Conservation (phyloP, 2,329 filamentous ascomycete genomes). For the Arthrobotrys sphaeroides region DNA sequence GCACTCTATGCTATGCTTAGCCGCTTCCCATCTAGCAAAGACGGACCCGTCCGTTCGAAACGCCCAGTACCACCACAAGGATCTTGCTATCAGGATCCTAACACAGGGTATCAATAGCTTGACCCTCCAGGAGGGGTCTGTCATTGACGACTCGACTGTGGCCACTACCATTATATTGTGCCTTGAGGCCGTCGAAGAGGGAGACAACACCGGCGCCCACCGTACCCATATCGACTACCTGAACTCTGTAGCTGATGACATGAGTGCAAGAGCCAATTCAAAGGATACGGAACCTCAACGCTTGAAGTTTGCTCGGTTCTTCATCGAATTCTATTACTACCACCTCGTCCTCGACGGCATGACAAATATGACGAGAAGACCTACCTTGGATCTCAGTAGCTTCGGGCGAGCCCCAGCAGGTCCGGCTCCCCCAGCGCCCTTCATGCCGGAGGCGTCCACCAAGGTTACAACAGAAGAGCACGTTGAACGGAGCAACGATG, state of each 20-base stretch:
- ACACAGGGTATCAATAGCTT: slow-evolving; percentile 38
- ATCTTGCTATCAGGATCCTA: slow-evolving; percentile 55
- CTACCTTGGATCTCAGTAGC: slow-evolving; percentile 14
- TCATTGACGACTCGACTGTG: slow-evolving; percentile 70
- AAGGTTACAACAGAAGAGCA: slow-evolving; percentile 14
- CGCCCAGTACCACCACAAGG: slow-evolving; percentile 68
- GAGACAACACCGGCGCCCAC: slow-evolving; percentile 62
- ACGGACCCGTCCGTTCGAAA: slow-evolving; percentile 66
- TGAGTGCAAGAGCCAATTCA: slow-evolving; percentile 29
- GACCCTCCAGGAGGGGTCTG: slow-evolving; percentile 39
- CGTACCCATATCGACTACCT: slow-evolving; percentile 43
- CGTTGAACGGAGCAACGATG: slow-evolving; percentile 60
- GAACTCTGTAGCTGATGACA: slow-evolving; percentile 36
- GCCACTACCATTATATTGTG: slow-evolving; percentile 70
- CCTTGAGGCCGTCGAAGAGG: slow-evolving; percentile 70
- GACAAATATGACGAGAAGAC: slow-evolving; percentile 34
- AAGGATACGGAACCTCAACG: slow-evolving; percentile 38
- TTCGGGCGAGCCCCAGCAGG: slow-evolving; percentile 19
- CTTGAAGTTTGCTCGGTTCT: slow-evolving; percentile 43
- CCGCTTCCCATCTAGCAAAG: slow-evolving; percentile 76
- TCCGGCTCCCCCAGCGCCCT: slow-evolving; percentile 8
- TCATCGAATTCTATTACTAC: slow-evolving; percentile 51
- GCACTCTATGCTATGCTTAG: slow-evolving; percentile 87
- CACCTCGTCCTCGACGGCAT: slow-evolving; percentile 47
- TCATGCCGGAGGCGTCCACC: slow-evolving; percentile 33